Evolutionary conservation across 225 moss, liverwort and hornwort species (phyloP), one percentile per base, ranked within the genome.

Genomic region (Thuidium tamariscinum): DNA sequence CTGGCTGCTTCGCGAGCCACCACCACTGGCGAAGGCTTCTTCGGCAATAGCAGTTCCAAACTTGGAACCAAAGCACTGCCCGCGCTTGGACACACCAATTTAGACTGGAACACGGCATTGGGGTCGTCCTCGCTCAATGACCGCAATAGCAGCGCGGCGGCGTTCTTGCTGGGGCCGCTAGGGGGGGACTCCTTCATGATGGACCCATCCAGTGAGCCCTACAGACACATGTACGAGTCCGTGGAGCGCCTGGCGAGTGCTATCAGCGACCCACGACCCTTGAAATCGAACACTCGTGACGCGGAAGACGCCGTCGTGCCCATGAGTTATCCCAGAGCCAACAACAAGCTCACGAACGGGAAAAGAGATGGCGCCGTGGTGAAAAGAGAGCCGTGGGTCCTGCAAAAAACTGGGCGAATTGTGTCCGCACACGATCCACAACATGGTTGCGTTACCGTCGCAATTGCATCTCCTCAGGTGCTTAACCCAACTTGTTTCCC

Each of bases 191-290:
- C 87, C 56, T 41, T 59, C 20, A 25, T 77, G 59, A 83, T 89
- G 61, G 92, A 92, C 78, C 83, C 89, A 5, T 82, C 81, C 72
- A 90, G 90, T 70, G 93, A 93, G 54, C 88, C 92, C 3, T 92
- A 90, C 67, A 78, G 81, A 7, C 88, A 92, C 84, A 89, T 93
- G 89, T 92, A 80, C 34, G 92, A 92, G 81, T 90, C 93, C 11
- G 93, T 93, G 74, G 92, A 92, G 73, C 90, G 93, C 13, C 81
- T 92, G 37, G 93, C 93, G 37, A 89, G 77, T 34, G 93, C 92
- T 68, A 90, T 93, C 66, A 92, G 90, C 12, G 93, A 93, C 70
- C 91, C 88, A 2, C 86, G 78, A 2, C 90, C 93, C 4, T 27
- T 65, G 51, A 88, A 79, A 75, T 57, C 83, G 4, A 27, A 29